These are phyloP conservation scores for Trypanosoma rangeli DNA, from an alignment of 208 protist species.

Conservation along the genomic window DNA sequence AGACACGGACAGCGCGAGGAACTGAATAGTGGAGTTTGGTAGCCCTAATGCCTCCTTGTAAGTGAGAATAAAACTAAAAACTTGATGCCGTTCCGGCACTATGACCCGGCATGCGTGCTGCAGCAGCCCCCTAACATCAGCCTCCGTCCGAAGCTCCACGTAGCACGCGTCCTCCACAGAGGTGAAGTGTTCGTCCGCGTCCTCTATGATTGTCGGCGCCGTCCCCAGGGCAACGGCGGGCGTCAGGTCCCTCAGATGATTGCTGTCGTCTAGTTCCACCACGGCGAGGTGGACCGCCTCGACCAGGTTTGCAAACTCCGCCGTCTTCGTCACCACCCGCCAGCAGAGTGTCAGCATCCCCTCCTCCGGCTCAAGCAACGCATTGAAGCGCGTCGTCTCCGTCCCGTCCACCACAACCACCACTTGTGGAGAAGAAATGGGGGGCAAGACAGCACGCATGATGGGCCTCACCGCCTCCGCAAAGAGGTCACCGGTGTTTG, in stretches of 20 bases:
- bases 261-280: slow-evolving; percentile 57
- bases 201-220: slow-evolving; percentile 66
- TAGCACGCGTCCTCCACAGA: slow-evolving; percentile 63
- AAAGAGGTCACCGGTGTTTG: slow-evolving; percentile 26
- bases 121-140: slow-evolving; percentile 19
- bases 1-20: slow-evolving; percentile 65
- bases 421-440: slow-evolving; percentile 41
- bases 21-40: slow-evolving; percentile 77
- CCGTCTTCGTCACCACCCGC: slow-evolving; percentile 5
- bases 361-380: slow-evolving; percentile 42
- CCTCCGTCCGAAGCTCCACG: slow-evolving; percentile 28
- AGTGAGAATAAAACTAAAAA: slow-evolving; percentile 65
- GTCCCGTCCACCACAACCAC: slow-evolving; percentile 62
- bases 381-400: slow-evolving; percentile 27
- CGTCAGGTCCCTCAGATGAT: slow-evolving; percentile 47
- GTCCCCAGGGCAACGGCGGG: background rate
- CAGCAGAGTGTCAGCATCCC: slow-evolving; percentile 43
- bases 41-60: slow-evolving; percentile 27
- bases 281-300: slow-evolving; percentile 49
- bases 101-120: slow-evolving; percentile 6
- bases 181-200: slow-evolving; percentile 63
- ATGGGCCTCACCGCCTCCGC: slow-evolving; percentile 43
- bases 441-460: slow-evolving; percentile 35
- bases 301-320: slow-evolving; percentile 22
- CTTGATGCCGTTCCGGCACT: slow-evolving; percentile 33